phyloP scores from a whole-genome alignment of 805 yeast genomes.

The Saccharomycopsis malanga region DNA sequence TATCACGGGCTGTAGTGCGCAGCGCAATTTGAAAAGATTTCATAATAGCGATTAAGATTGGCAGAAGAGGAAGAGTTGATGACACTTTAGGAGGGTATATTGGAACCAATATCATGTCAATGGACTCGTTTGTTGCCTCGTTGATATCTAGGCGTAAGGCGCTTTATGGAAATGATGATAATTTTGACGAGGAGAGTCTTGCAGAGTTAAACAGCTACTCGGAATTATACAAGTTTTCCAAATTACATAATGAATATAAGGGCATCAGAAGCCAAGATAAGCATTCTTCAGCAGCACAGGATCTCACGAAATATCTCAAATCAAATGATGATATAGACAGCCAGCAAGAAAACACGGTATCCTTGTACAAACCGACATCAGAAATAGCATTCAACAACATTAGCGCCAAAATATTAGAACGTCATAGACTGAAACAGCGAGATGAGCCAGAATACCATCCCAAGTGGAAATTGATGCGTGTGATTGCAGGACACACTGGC shows the following conservation, averaged over 20 bases:
- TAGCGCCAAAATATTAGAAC: not conserved
- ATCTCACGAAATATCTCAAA: not conserved
- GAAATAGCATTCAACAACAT: not conserved
- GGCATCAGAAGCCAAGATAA: not conserved
- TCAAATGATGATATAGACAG: not conserved
- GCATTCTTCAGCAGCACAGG: not conserved
- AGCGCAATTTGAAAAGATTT: too few species aligned
- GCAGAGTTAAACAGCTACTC: slow-evolving; percentile 6
- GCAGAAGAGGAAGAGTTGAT: too few species aligned
- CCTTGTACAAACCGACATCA: not conserved
- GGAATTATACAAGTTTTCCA: slow-evolving; percentile 8
- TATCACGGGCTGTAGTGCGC: too few species aligned
- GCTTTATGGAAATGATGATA: slow-evolving; percentile 1
- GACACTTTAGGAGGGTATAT: too few species aligned
- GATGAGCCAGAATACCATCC: slow-evolving; percentile 35
- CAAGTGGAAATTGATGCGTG: slow-evolving; percentile 66
- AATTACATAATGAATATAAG: slow-evolving; percentile 4
- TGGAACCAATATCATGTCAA: too few species aligned
- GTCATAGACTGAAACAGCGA: slow-evolving; percentile 6
- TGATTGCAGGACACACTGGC: slow-evolving; percentile 85
- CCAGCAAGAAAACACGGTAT: not conserved
- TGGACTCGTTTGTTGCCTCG: slow-evolving; percentile 1
- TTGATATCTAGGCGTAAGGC: slow-evolving; percentile 9
- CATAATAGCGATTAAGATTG: too few species aligned
- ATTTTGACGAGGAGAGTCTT: not conserved